Percentiles rank a stretch among this genome's conserved stretches.
phyloP scores from a whole-genome alignment of 139 green algal genomes.

The Picochlorum sp. region DNA sequence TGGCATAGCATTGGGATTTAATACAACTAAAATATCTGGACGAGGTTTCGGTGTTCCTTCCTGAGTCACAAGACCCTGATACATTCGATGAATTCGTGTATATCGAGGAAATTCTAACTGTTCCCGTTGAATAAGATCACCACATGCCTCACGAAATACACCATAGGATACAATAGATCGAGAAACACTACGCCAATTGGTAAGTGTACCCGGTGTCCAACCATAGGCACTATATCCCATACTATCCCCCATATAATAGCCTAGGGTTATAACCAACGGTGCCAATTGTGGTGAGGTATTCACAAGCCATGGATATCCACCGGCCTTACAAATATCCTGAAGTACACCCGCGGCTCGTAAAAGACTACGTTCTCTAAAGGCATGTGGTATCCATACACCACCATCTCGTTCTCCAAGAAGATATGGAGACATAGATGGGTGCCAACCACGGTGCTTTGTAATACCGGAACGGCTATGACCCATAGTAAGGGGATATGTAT shows the following conservation, averaged over 20 bases:
- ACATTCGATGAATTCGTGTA: conserved; percentile 14
- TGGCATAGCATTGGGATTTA: conserved; percentile 27
- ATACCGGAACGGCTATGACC: too few species aligned
- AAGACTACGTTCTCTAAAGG: not conserved
- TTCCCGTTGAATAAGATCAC: conserved; percentile 10
- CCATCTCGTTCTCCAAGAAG: conserved; percentile 16
- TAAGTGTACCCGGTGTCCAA: conserved; percentile 17
- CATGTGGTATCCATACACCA: not conserved
- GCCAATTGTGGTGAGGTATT: conserved; percentile 13
- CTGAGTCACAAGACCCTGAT: conserved; percentile 12
- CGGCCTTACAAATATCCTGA: conserved; percentile 7
- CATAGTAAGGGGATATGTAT: too few species aligned
- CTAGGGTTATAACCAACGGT: not conserved
- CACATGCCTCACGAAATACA: conserved; percentile 18
- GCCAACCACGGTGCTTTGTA: conserved; percentile 10
- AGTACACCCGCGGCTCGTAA: conserved; percentile 13
- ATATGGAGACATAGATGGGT: conserved; percentile 8
- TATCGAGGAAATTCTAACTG: conserved; percentile 17
- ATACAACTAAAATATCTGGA: conserved; percentile 22
- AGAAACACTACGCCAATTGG: conserved; percentile 17
- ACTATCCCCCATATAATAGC: not conserved
- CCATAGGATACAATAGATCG: conserved; percentile 22
- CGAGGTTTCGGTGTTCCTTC: conserved; percentile 9
- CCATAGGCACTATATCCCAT: not conserved
- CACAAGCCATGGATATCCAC: conserved; percentile 13